Base-by-base conservation (phyloP, 148 eudicot genomes). In the Rhododendron ferrugineum region DNA sequence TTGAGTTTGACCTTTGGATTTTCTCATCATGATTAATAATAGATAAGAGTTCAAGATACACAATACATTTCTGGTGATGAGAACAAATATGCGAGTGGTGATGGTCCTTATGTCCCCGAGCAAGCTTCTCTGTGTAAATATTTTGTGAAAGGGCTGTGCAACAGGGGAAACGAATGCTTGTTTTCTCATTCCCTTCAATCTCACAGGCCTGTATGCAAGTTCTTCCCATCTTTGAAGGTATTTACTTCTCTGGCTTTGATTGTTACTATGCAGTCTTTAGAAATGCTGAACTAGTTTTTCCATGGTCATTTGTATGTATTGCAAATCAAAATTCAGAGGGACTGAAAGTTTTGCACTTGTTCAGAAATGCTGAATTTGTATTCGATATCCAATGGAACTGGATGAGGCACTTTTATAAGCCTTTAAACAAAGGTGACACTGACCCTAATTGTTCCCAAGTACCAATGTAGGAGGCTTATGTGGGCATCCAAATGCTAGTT, bases 181-280 rank as follows among this genome's bases (percentile, higher is more conserved):
- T 97, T 90, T 88, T 88, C 97, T 86, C 99, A 95, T 90, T 93
- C 98, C 44, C 87, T 90, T 32, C 89, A 90, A 89, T 93, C 93
- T 70, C 93, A 85, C 79, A 90, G 84, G 83, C 93, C 98, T 84
- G 85, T 78, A 36, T 97, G 99, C 93, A 94, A 86, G 89, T 97
- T 88, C 89, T 93, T 94, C 84, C 85, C 93, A 84, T 91, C 99
- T 36, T 88, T 95, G 52, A 90, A 93, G 98, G 99, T 95, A 93
- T 82, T 50, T 44, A 79, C 75, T 74, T 73, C 18, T 85, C 83
- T 81, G 68, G 22, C 72, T 58, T 20, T 68, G 2, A 15, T 49
- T 87, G 52, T 15, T 83, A 72, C 80, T 34, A 15, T 8, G 34
- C 26, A 26, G 16, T 28, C 62, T 50, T 32, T 46, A 6, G 7